Conservation (phyloP, 441 rosid species). For the Erodium chrysanthum region DNA sequence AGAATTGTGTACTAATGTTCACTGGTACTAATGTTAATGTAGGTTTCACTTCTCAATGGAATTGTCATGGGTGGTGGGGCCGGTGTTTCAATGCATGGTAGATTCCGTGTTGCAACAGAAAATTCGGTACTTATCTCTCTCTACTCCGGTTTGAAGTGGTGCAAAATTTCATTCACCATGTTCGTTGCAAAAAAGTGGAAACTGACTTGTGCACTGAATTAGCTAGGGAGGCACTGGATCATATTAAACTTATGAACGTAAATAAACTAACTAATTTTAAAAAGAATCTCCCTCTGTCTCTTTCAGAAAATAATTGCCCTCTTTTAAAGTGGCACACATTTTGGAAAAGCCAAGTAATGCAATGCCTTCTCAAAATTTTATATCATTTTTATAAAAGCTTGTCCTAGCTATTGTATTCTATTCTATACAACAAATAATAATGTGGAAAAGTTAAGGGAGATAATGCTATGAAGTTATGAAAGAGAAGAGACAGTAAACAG, state of each 20-base stretch:
- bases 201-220: neutral
- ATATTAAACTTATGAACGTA: neutral
- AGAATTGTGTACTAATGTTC: conserved; percentile 9
- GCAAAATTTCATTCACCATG: neutral
- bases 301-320: neutral
- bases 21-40: conserved; percentile 14
- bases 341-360: neutral
- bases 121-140: conserved; percentile 48
- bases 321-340: neutral
- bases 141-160: conserved; percentile 10
- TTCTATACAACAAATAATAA: neutral
- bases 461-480: neutral
- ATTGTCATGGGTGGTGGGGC: conserved; percentile 90
- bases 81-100: conserved; percentile 74
- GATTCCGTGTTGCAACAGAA: conserved; percentile 74
- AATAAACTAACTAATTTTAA: neutral
- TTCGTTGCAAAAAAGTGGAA: neutral
- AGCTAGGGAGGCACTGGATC: neutral
- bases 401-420: neutral
- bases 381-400: neutral
- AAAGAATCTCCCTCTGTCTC: neutral
- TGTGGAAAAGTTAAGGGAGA: neutral
- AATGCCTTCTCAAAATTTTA: neutral
- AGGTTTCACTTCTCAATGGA: conserved; percentile 79
- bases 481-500: neutral